Evolutionary conservation across 2,329 filamentous ascomycete species (phyloP).

Genomic region (Epichloe glyceriae): DNA sequence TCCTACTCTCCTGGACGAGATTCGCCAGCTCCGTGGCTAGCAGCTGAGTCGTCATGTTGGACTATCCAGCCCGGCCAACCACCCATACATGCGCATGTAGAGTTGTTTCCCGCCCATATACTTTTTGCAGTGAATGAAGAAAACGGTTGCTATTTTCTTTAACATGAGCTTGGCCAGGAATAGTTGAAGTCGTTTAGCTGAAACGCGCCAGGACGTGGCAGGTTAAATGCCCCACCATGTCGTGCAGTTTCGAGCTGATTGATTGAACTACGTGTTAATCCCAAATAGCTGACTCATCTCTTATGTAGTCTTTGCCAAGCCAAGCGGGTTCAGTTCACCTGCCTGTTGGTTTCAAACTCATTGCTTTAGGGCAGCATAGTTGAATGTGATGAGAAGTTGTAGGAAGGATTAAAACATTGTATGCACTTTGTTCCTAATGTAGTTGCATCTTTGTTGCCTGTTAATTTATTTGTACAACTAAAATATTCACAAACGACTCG

Average conservation of each 20-base stretch:
- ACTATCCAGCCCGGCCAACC: conserved; percentile 10
- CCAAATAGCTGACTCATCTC: background rate
- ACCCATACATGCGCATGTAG: conserved; percentile 14
- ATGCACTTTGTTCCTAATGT: too few species aligned
- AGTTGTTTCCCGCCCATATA: conserved; percentile 15
- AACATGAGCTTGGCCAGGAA: background rate
- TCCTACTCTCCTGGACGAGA: conserved; percentile 88
- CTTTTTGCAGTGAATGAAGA: conserved; percentile 1
- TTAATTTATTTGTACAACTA: too few species aligned
- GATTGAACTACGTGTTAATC: background rate
- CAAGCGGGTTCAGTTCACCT: too few species aligned
- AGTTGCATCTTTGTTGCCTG: too few species aligned
- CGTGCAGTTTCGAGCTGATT: background rate
- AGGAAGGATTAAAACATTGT: too few species aligned
- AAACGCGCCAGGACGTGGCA: conserved; percentile 3
- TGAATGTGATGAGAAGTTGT: too few species aligned
- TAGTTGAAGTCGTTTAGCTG: background rate
- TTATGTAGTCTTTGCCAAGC: background rate
- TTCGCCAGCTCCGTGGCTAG: conserved; percentile 78
- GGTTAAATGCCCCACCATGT: conserved; percentile 1
- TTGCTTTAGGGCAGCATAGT: too few species aligned
- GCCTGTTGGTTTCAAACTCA: too few species aligned
- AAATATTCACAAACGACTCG: too few species aligned
- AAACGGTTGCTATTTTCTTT: background rate
- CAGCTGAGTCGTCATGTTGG: conserved; percentile 79